Evolutionary conservation across 73 alveolate species (phyloP), one percentile per base, ranked within the genome.

Genomic region (Paraurostyla sp.): DNA sequence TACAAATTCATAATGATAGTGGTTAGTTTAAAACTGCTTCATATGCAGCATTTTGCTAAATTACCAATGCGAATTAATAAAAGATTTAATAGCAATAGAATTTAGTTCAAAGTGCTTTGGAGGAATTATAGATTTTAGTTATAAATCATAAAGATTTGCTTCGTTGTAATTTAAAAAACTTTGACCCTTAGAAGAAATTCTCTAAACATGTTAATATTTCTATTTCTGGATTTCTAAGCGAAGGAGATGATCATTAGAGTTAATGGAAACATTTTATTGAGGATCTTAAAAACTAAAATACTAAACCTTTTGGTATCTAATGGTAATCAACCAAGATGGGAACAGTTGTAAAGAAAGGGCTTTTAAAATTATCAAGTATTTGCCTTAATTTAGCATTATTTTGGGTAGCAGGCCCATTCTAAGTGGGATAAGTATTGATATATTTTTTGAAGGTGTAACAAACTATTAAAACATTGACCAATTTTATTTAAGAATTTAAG

Each of bases 221-320:
- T 18, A 4, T 68, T 29, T 68, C 83, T 68, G 83, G 83, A 32
- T 68, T 68, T 36, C 38, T 68, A 68, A 68, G 83, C 38, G 30
- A 68, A 68, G 32, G 41, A 3, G 83, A 36, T 43, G 62, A 68
- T 23, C 35, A 22, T 68, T 7, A 16, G n/a, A 38, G 38, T 9
- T 36, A 68, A 18, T 68, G 83, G 83, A 68, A 43, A n/a, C 62
- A 27, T 38, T 43, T 68, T 18, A n/a, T 68, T n/a, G 27, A 68
- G 25, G 30, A 68, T 36, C 41, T n/a, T 18, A 38, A 23, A 13
- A 43, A 68, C 3, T 36, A 68, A 16, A 38, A 36, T 36, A 68
- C 83, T 25, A 68, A 43, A 41, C 7, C 43, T 11, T 68, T 41
- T 40, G 41, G 63, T 18, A 43, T 68, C 6, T 38, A 68, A 27